Base-by-base conservation (phyloP, 495 filamentous ascomycete genomes). In the Aspergillus carlsbadensis region DNA sequence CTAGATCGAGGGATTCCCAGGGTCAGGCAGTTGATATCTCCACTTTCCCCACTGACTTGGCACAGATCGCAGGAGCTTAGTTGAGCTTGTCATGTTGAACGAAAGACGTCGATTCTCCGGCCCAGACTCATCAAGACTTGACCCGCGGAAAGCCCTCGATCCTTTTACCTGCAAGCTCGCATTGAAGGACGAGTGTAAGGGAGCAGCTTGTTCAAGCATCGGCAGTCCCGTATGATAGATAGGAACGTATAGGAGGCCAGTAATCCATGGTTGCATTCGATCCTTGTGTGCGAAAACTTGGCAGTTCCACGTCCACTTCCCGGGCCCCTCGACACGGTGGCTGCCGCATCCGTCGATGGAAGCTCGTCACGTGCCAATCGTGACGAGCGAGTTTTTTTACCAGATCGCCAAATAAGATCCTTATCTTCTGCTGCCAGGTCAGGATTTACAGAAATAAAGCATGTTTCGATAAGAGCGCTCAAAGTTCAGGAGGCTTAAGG, bases 1-100 rank as follows among this genome's bases (percentile, higher is more conserved):
- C 54, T 50, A 57, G 54, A 57, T 47, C 26, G 36, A 17, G 17
- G 4, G 39, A 6, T 21, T 15, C 34, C 36, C 33, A 10, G 35
- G n/a, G 21, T 15, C 44, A 29, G 26, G 8, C 21, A 31, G 44
- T 41, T 6, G 31, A 13, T 10, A 2, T 15, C 5, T 2, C 26
- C 18, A 14, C 13, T 11, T 44, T 42, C 15, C 20, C 6, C 1
- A 15, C 17, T 39, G 4, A 21, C 45, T 44, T 48, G 46, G 37
- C 22, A 20, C 36, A 33, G 18, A 24, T 8, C 18, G 5, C 22
- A 24, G 24, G 24, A 56, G 54, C n/a, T 36, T 33, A 21, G 11
- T 15, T 10, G 31, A 37, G 22, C 42, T 45, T 36, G 33, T 50
- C 34, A 50, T 50, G 47, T 10, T 50, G 33, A 26, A 35, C 14